Evolutionary conservation across 2,329 filamentous ascomycete genomes (phyloP).

Genomic region (Chaetothyriales sp.): DNA sequence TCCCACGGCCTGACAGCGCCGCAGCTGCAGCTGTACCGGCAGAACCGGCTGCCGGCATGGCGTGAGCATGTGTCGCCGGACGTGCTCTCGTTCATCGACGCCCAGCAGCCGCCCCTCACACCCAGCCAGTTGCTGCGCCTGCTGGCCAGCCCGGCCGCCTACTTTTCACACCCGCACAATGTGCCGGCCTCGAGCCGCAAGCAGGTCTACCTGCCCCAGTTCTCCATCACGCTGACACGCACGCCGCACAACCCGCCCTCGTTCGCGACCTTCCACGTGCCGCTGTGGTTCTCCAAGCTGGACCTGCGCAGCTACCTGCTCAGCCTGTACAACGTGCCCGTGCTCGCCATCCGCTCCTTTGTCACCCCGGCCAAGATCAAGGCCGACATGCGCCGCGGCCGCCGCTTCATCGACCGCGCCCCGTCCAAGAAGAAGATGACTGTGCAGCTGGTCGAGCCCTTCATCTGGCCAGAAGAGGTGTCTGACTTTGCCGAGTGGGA

Average conservation of each 20-base stretch:
- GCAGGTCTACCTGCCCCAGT: constrained; percentile 47
- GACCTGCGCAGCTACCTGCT: constrained; percentile 90
- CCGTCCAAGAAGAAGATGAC: constrained; percentile 80
- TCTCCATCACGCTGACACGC: constrained; percentile 64
- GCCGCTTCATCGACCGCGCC: constrained; percentile 35
- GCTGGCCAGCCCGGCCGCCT: constrained; percentile 10
- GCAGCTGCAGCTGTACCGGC: constrained; percentile 1
- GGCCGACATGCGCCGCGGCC: neutral
- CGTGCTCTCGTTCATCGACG: constrained; percentile 8
- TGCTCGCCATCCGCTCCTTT: constrained; percentile 59
- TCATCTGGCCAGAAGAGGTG: constrained; percentile 68
- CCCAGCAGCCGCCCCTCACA: constrained; percentile 1
- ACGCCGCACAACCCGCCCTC: constrained; percentile 57
- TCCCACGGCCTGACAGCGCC: constrained; percentile 4
- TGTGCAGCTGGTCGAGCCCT: constrained; percentile 72
- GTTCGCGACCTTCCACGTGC: constrained; percentile 80
- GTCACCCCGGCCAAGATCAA: constrained; percentile 47
- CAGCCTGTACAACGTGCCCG: constrained; percentile 65
- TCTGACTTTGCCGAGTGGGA: constrained; percentile 50
- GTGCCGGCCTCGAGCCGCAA: constrained; percentile 21
- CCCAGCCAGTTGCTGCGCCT: constrained; percentile 3
- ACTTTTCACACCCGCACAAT: constrained; percentile 15
- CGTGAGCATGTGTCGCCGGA: constrained; percentile 6
- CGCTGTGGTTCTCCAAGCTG: constrained; percentile 86
- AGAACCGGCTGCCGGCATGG: constrained; percentile 2